Evolutionary conservation across 176 grass and related monocot species (phyloP), one percentile per base, ranked within the genome.

Genomic region (Dendrocalamus sinicus): DNA sequence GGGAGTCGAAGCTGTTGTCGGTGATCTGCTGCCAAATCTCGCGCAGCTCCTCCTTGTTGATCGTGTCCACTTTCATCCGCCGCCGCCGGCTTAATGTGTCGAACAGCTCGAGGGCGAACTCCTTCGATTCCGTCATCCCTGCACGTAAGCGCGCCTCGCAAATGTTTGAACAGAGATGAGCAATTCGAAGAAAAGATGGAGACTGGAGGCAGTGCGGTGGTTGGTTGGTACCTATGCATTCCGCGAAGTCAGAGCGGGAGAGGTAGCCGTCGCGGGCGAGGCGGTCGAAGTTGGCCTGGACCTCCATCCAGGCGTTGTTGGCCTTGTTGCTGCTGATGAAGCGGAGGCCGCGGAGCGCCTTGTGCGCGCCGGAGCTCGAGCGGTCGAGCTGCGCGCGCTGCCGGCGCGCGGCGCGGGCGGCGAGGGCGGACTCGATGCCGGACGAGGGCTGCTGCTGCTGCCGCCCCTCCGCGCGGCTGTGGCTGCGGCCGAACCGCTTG

Each of bases 111-210:
- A 99, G 79, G 16, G 97, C 97, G 83, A 99, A 99, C 90, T 99
- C 97, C 89, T 96, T 91, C 12, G 97, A 99, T 58, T 96, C 94
- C 83, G 67, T 89, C 97, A 99, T 99, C 67, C 97, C 97, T 99
- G 70, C 68, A 85, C 48, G 32, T 5, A 2, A 12, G n/a, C 41
- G 12, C 40, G n/a, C 26, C 64, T 37, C 59, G 67, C 66, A 12
- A 79, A 51, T 26, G 67, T 78, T 57, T 76, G 59, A 41, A 71
- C 11, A 13, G 7, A 55, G 39, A 68, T 44, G 8, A 40, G n/a
- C 12, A 2, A 13, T 43, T 54, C 22, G 2, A 9, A 4, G 43
- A 35, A 10, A 39, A 73, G 5, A 51, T 6, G 44, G 20, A 20
- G 22, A 47, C 46, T 47, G 11, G 15, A 70, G 37, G 35, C 4